phyloP scores from a whole-genome alignment of 2,329 filamentous ascomycete genomes.

The Tothia fuscella region DNA sequence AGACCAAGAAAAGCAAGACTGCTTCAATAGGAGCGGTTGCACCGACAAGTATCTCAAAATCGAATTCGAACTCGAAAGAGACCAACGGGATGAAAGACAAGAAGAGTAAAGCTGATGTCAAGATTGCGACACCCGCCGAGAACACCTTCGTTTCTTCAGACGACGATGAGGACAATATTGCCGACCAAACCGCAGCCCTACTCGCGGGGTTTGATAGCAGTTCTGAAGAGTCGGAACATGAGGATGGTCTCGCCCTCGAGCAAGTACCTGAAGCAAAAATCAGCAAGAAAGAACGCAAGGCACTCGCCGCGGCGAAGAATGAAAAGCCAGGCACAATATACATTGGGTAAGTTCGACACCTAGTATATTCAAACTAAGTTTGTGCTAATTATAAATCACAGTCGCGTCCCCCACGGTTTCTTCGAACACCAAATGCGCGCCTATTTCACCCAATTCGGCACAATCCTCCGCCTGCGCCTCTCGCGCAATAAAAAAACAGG shows the following conservation, averaged over 20 bases:
- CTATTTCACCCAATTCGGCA: slow-evolving; percentile 90
- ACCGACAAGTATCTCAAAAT: slow-evolving; percentile 11
- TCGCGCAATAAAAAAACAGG: slow-evolving; percentile 90
- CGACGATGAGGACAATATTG: slow-evolving; percentile 24
- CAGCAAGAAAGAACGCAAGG: slow-evolving; percentile 33
- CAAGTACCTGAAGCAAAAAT: slow-evolving; percentile 23
- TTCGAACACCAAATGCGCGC: slow-evolving; percentile 90
- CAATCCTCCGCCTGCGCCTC: slow-evolving; percentile 65
- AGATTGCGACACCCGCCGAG: slow-evolving; percentile 13
- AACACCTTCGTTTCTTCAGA: slow-evolving; percentile 16
- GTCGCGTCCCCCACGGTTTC: slow-evolving; percentile 85
- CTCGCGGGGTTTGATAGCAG: slow-evolving; percentile 40
- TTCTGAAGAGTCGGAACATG: slow-evolving; percentile 28
- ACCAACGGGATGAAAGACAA: slow-evolving; percentile 2
- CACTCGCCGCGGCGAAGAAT: slow-evolving; percentile 24
- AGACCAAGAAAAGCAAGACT: slow-evolving; percentile 7
- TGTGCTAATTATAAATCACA: slow-evolving; percentile 17
- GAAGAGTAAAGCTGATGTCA: slow-evolving; percentile 3
- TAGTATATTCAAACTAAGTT: not conserved
- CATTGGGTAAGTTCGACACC: slow-evolving; percentile 45
- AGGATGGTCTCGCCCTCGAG: slow-evolving; percentile 27
- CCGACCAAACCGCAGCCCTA: slow-evolving; percentile 30
- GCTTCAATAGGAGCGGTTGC: slow-evolving; percentile 12
- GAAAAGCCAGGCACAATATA: slow-evolving; percentile 66
- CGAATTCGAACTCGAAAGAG: not conserved